These are phyloP conservation scores for Diaporthe batatas DNA, from an alignment of 2,329 filamentous ascomycete genomes.

Conservation along the genomic window DNA sequence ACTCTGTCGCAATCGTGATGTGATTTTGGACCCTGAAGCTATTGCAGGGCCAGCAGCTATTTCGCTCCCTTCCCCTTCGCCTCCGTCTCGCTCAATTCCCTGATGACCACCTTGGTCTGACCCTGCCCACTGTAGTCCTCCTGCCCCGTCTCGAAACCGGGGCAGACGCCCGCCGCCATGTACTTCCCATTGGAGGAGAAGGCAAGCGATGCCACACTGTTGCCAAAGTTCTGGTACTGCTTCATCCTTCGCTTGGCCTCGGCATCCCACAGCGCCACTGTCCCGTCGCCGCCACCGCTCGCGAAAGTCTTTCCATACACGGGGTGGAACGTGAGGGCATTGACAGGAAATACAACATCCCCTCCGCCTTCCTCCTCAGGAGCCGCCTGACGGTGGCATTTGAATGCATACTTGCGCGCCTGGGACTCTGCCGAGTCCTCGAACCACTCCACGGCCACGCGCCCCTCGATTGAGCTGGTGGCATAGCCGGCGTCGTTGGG, in stretches of 20 bases:
- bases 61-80: slow-evolving; percentile 87
- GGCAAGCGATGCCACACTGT: slow-evolving; percentile 81
- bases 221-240: slow-evolving; percentile 87
- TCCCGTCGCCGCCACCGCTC: slow-evolving; percentile 88
- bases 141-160: slow-evolving; percentile 88
- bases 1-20: slow-evolving; percentile 9
- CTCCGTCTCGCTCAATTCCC: slow-evolving; percentile 88
- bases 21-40: slow-evolving; percentile 14
- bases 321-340: slow-evolving; percentile 90
- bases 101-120: slow-evolving; percentile 81
- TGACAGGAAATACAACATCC: slow-evolving; percentile 92
- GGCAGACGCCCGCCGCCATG: slow-evolving; percentile 84
- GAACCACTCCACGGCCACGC: slow-evolving; percentile 98
- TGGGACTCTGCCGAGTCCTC: slow-evolving; percentile 87
- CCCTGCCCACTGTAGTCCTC: slow-evolving; percentile 82
- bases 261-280: slow-evolving; percentile 94
- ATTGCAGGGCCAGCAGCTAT: slow-evolving; percentile 51
- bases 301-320: slow-evolving; percentile 83
- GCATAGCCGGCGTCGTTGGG: slow-evolving; percentile 96
- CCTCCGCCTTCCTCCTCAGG: slow-evolving; percentile 72
- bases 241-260: slow-evolving; percentile 90
- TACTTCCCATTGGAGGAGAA: slow-evolving; percentile 84
- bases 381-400: slow-evolving; percentile 88
- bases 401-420: slow-evolving; percentile 97
- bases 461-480: slow-evolving; percentile 91